Evolutionary conservation across 306 rosid species (phyloP), one percentile per base, ranked within the genome.

Genomic region (Trifolium subterraneum): DNA sequence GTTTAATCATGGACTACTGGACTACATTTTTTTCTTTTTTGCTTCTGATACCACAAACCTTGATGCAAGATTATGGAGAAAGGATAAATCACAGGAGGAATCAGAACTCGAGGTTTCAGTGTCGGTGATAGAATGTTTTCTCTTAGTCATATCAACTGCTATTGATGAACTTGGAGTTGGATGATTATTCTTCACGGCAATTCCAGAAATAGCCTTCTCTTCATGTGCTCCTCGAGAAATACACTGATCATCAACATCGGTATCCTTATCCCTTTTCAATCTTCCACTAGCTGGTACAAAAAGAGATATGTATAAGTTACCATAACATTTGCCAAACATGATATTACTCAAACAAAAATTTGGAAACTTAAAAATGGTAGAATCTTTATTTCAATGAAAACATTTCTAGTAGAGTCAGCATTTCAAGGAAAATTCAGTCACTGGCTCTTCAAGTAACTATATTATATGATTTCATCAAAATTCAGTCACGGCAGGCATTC

Each of bases 211-310:
- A 38, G 45, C 29, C 19, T 68, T 45, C 33, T 74, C 54, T 61
- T 48, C 44, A 27, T 66, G 67, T 9, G 38, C 19, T 75, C 55
- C 64, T 44, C 2, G 47, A 4, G 50, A 4, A 0, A 15, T 15
- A 71, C 9, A 69, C n/a, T 14, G 39, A 27, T 59, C 64, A 27
- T 55, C 62, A 27, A 22, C 62, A 29, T 29, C 33, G 4, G 33
- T 29, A 29, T 29, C 33, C 33, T 3, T 4, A 3, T 4, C 1
- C 29, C 18, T 8, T 38, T 12, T 7, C 19, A 1, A 22, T 47
- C 27, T 65, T 70, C 19, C 54, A 13, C 20, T 14, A 39, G 23
- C 86, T 79, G 79, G 20, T 42, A 70, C 41, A 78, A 45, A 58
- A 73, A 35, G 13, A 19, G 35, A 23, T 11, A 23, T 56, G 36